These are phyloP conservation scores for Psilocybe sp. DNA, from an alignment of 768 basidiomycete genomes.

Conservation along the genomic window DNA sequence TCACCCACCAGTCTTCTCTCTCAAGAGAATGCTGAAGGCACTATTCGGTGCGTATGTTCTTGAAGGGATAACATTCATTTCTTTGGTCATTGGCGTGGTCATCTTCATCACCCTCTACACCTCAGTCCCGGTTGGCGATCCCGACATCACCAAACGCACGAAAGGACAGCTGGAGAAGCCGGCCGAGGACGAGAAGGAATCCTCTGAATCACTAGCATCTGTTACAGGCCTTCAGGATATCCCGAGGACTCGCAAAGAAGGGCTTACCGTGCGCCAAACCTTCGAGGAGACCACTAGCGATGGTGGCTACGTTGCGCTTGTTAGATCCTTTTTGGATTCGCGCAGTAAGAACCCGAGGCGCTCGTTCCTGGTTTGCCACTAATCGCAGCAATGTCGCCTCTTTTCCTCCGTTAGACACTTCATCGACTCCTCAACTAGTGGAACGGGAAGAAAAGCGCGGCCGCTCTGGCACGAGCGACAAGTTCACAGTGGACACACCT, in stretches of 20 bases:
- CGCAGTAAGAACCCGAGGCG: constrained; percentile 82
- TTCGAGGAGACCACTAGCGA: constrained; percentile 67
- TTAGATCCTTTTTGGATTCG: constrained; percentile 77
- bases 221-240: constrained; percentile 45
- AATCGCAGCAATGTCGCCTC: constrained; percentile 33
- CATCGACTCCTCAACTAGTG: not conserved
- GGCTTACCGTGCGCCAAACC: constrained; percentile 80
- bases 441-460: constrained; percentile 32
- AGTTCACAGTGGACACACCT: constrained; percentile 1
- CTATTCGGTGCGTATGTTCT: constrained; percentile 83
- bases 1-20: constrained; percentile 8
- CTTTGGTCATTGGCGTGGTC: constrained; percentile 59
- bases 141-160: constrained; percentile 40
- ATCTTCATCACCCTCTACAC: constrained; percentile 74
- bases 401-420: not conserved
- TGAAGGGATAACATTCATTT: constrained; percentile 88
- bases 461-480: constrained; percentile 27
- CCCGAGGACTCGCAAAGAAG: constrained; percentile 69
- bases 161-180: constrained; percentile 27
- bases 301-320: constrained; percentile 73
- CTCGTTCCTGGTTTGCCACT: constrained; percentile 62
- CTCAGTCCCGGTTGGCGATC: constrained; percentile 71
- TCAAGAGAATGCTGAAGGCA: constrained; percentile 60
- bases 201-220: constrained; percentile 25
- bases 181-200: constrained; percentile 25